These are phyloP conservation scores for Colletotrichum tanaceti DNA, from an alignment of 2,329 filamentous ascomycete species.

Conservation along the genomic window DNA sequence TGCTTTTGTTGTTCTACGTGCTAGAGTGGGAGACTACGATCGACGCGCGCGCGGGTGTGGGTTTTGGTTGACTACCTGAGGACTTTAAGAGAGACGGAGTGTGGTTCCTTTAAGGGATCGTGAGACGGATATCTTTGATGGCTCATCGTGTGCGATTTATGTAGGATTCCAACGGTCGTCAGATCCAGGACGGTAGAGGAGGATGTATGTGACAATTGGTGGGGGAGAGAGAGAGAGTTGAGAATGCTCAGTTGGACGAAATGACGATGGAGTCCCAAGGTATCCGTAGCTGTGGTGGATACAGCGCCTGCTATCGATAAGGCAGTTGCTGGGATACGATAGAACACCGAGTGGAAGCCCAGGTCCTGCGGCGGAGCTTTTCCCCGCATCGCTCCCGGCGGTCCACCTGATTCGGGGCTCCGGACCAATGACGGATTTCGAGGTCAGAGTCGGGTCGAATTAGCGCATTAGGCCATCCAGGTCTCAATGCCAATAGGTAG, in stretches of 20 bases:
- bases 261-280: slow-evolving; percentile 12
- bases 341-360: background rate
- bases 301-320: slow-evolving; percentile 7
- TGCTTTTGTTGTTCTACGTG: background rate
- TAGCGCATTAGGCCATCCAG: background rate
- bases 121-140: slow-evolving; percentile 69
- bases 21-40: background rate
- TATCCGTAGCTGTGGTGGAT: slow-evolving; percentile 21
- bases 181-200: background rate
- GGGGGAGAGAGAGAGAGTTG: slow-evolving; percentile 4
- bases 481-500: background rate
- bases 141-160: slow-evolving; percentile 57
- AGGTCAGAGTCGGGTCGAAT: background rate
- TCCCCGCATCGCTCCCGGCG: slow-evolving; percentile 5
- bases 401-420: background rate
- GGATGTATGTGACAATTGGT: slow-evolving; percentile 1
- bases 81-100: slow-evolving; percentile 83
- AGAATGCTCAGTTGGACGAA: slow-evolving; percentile 8
- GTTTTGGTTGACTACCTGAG: slow-evolving; percentile 62
- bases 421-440: background rate
- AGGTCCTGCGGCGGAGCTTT: slow-evolving; percentile 4
- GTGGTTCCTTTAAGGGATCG: slow-evolving; percentile 76
- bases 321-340: background rate
- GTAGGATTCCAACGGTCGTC: background rate
- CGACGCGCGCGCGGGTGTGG: slow-evolving; percentile 1